Evolutionary conservation across 345 rosid genomes (phyloP).

Genomic region (Anastatica hierochuntica): DNA sequence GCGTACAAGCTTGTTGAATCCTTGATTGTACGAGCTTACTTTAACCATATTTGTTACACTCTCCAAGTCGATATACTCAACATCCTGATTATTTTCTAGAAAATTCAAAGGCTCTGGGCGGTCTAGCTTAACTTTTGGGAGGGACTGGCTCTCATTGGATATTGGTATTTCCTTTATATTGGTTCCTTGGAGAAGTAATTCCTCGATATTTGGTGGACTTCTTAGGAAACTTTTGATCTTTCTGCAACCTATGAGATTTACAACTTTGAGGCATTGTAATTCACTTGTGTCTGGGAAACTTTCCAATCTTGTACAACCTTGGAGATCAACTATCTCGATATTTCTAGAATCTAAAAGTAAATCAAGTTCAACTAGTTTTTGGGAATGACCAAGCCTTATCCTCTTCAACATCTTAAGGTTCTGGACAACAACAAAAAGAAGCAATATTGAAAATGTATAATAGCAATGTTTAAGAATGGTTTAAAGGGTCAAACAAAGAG

Average conservation of each 20-base stretch:
- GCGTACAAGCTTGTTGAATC: background rate
- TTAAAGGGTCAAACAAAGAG: background rate
- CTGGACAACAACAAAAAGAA: background rate
- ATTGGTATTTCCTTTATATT: background rate
- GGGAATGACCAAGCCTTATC: conserved; percentile 2
- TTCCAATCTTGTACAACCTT: conserved; percentile 6
- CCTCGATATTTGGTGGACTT: conserved; percentile 12
- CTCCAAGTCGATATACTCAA: conserved; percentile 3
- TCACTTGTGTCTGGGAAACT: background rate
- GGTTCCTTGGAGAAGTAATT: conserved; percentile 7
- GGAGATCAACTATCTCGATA: conserved; percentile 7
- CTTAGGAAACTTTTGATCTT: background rate
- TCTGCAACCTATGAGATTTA: conserved; percentile 1
- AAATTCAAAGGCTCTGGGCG: background rate
- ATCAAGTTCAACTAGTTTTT: background rate
- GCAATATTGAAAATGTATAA: background rate
- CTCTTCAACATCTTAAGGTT: background rate
- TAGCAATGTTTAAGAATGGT: too few relatives aligned
- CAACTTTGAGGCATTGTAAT: background rate
- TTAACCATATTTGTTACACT: background rate
- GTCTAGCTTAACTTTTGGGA: background rate
- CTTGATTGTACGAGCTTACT: background rate
- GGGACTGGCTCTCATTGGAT: background rate
- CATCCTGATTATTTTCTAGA: background rate
- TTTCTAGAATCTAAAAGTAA: background rate